phyloP scores from a whole-genome alignment of 306 rosid species.

The Inga leiocalycina region DNA sequence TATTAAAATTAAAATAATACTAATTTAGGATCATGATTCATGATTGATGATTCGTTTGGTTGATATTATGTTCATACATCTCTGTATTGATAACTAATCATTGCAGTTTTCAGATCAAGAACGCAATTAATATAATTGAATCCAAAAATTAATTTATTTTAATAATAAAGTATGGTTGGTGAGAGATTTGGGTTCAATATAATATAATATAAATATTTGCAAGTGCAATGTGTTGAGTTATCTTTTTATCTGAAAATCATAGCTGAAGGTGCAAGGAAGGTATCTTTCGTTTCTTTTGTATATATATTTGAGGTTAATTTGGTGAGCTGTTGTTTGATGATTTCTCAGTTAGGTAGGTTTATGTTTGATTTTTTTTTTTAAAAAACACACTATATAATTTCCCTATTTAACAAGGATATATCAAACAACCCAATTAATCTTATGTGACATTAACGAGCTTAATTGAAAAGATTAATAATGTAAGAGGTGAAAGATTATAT shows the following conservation, averaged over 20 bases:
- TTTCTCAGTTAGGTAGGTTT: background rate
- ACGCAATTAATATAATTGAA: background rate
- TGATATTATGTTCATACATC: background rate
- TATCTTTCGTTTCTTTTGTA: background rate
- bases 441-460: background rate
- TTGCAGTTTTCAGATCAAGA: background rate
- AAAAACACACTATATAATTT: background rate
- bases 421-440: background rate
- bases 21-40: background rate
- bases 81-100: background rate
- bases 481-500: background rate
- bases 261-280: conserved; percentile 28
- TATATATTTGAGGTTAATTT: background rate
- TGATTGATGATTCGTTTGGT: background rate
- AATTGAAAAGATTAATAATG: background rate
- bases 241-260: background rate
- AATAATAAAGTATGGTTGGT: background rate
- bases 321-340: conserved; percentile 5
- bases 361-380: background rate
- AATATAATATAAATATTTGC: background rate
- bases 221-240: background rate
- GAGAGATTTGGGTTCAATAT: background rate
- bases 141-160: background rate
- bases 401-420: background rate
- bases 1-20: background rate